Base-by-base conservation (phyloP, 2,329 filamentous ascomycete species). In the Sporothrix variecibatus region DNA sequence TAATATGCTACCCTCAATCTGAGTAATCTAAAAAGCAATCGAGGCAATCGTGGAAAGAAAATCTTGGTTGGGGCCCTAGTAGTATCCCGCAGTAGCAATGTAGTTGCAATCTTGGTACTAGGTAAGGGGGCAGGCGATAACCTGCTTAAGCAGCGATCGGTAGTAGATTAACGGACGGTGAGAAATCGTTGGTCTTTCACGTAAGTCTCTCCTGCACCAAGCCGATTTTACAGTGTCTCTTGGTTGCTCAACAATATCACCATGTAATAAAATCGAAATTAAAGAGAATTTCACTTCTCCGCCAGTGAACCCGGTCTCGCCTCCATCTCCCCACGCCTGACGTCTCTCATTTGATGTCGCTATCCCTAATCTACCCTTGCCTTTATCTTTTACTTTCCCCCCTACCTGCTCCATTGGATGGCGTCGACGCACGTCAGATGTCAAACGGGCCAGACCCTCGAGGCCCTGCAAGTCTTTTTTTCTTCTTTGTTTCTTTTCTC, bases 361-460 rank as follows among this genome's bases (percentile, higher is more conserved):
- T 28, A n/a, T 38, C 2, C 58, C 12, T 46, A 4, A 2, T n/a
- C 58, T 62, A 38, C 58, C 58, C 31, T 11, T 17, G 58, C 17
- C 17, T 5, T 20, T 34, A 11, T 20, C 12, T 31, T 11, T 17
- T 43, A 1, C 34, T 7, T 38, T 12, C 60, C 9, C 60, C 38
- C 60, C 38, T 43, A 11, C 6, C 12, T 26, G 62, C 12, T 46
- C 12, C 17, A 46, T 46, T 67, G 62, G 62, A 26, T 46, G 43
- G 38, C 38, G 38, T 67, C 38, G 40, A 46, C 23, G 62, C 62
- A 67, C 62, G 38, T 67, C 62, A 67, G 62, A 46, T 26, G 38
- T 46, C 62, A 67, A 67, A 46, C n/a, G 6, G 38, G 11, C 8
- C 38, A 15, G 38, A 2, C 38, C 38, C 12, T 20, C 15, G 43